phyloP scores from a whole-genome alignment of 176 grass and related monocot genomes.

The Triticum aestivum region DNA sequence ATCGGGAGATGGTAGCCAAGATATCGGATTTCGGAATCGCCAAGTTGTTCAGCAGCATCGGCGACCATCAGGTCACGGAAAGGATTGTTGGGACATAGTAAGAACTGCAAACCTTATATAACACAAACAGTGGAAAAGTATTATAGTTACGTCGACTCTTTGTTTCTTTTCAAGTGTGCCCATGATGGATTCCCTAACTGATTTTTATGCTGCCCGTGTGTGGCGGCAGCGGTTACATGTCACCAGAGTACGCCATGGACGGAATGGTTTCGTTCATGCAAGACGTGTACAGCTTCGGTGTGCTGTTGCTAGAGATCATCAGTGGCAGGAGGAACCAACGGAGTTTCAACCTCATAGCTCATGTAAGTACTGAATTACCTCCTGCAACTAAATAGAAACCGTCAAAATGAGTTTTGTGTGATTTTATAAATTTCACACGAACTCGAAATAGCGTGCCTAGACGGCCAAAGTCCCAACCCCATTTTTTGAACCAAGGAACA shows the following conservation, averaged over 20 bases:
- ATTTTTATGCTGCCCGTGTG: not conserved
- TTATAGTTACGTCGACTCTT: not conserved
- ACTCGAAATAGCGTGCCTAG: not conserved
- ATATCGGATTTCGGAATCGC: slow-evolving; percentile 71
- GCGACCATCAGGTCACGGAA: slow-evolving; percentile 8
- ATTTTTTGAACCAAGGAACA: not conserved
- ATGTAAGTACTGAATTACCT: not conserved
- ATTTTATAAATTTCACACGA: not conserved
- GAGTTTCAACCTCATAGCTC: too few species aligned
- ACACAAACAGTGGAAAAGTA: not conserved
- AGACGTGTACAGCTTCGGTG: slow-evolving; percentile 81
- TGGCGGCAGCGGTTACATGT: slow-evolving; percentile 45
- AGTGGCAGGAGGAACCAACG: not conserved
- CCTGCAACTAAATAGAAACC: not conserved
- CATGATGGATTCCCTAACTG: not conserved
- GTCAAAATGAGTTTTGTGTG: not conserved
- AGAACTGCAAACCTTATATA: not conserved
- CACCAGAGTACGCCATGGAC: slow-evolving; percentile 52
- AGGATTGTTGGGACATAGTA: slow-evolving; percentile 56
- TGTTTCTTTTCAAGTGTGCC: not conserved
- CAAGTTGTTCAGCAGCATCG: slow-evolving; percentile 27
- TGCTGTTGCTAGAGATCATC: slow-evolving; percentile 66
- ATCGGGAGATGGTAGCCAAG: slow-evolving; percentile 60
- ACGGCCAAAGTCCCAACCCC: not conserved
- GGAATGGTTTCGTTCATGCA: slow-evolving; percentile 50